These are phyloP conservation scores for Ichthyophonus hoferi DNA, from an alignment of 208 protist species.

Conservation along the genomic window DNA sequence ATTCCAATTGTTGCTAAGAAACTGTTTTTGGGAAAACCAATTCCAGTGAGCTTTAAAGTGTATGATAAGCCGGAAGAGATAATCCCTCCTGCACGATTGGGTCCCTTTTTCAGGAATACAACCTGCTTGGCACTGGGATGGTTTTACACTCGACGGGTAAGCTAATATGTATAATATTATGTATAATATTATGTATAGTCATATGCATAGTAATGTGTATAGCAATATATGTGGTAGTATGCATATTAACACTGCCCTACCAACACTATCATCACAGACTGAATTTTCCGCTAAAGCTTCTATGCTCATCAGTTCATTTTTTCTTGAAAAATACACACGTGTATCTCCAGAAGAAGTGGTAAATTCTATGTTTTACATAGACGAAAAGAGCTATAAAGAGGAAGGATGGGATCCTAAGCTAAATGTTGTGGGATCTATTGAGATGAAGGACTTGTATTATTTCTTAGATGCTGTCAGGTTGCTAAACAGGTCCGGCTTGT, in stretches of 20 bases:
- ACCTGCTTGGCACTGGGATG: slow-evolving; percentile 9
- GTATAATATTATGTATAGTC: too few species aligned
- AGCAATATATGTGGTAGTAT: too few species aligned
- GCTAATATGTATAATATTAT: neutral
- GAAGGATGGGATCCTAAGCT: neutral
- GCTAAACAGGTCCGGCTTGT: neutral
- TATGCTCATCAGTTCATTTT: neutral
- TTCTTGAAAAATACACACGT: neutral
- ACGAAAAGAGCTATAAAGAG: too few species aligned
- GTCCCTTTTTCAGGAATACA: neutral
- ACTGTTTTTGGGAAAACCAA: neutral
- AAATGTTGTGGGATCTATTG: neutral
- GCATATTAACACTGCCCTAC: too few species aligned
- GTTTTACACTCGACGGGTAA: neutral
- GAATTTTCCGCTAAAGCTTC: neutral
- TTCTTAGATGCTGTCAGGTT: slow-evolving; percentile 12
- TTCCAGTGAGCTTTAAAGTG: neutral
- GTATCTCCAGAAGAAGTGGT: neutral
- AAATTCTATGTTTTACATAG: neutral
- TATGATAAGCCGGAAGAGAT: neutral
- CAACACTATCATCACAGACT: too few species aligned
- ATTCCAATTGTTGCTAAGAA: neutral
- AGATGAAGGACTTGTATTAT: slow-evolving; percentile 29
- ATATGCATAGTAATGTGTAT: too few species aligned
- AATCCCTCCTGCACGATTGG: neutral